A percentile compares a stretch with the other conserved stretches of the same genome.
Evolutionary conservation across 495 filamentous ascomycete genomes (phyloP).

Genomic region (Penicillium cataractarum): DNA sequence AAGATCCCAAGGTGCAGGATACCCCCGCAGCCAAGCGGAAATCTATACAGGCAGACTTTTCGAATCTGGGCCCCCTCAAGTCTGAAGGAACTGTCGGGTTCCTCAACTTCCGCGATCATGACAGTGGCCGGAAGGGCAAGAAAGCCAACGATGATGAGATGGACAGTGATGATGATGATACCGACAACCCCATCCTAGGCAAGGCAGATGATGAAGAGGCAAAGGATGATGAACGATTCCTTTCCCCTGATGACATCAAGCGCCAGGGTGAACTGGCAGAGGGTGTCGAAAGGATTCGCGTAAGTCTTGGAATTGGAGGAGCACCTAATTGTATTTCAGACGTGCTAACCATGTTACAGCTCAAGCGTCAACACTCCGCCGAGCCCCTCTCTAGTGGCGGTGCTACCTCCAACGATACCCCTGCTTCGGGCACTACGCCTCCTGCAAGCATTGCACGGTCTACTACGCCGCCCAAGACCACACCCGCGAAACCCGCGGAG

Average conservation of each 20-base stretch:
- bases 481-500: conserved; percentile 29
- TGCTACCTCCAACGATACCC: conserved; percentile 47
- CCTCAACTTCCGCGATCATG: conserved; percentile 78
- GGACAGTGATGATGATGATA: conserved; percentile 71
- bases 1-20: conserved; percentile 60
- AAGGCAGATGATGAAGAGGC: conserved; percentile 76
- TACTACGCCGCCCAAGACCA: conserved; percentile 43
- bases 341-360: conserved; percentile 51
- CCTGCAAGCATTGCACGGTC: conserved; percentile 39
- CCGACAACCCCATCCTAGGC: conserved; percentile 52
- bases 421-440: conserved; percentile 43
- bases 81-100: conserved; percentile 86
- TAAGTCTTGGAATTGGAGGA: conserved; percentile 46
- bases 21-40: conserved; percentile 69
- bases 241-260: conserved; percentile 79
- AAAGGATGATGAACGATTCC: conserved; percentile 63
- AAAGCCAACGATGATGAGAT: conserved; percentile 47
- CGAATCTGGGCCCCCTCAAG: conserved; percentile 81
- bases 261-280: conserved; percentile 86
- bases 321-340: not conserved
- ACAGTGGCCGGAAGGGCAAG: conserved; percentile 56
- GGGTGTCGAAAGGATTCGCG: conserved; percentile 89
- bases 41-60: conserved; percentile 78
- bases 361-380: conserved; percentile 92
- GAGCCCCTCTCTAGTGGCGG: conserved; percentile 65